Evolutionary conservation across 768 basidiomycete species (phyloP), one percentile per base, ranked within the genome.

Genomic region (Phylloporus sp.): DNA sequence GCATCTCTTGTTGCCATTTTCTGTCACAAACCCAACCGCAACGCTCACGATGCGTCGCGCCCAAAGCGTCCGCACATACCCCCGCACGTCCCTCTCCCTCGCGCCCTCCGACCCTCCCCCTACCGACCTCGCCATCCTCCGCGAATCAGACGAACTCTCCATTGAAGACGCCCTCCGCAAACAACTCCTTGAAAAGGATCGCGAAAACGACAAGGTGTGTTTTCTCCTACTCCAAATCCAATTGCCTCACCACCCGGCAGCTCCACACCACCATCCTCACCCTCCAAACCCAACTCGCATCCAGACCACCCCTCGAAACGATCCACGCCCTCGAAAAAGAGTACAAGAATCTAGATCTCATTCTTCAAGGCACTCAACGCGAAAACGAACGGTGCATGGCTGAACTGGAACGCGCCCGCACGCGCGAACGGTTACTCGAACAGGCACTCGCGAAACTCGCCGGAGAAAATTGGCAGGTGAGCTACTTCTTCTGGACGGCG

Each of bases 401-500:
- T 0, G 86, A 90, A 48, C 71, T 89, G 3, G 88, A 90, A 46
- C 73, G 84, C 53, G 75, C 71, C 4, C 86, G 79, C 48, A 73
- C 72, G n/a, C 73, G 89, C 39, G 86, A 89, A 65, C 86, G 87
- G 63, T 72, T 79, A 65, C 75, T 90, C 28, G 89, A 92, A 60
- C 75, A 78, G 26, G 84, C 86, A 38, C 64, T 92, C 13, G 71
- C 79, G 6, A 81, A 77, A 51, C 65, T 89, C 18, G 84, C 79
- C 1, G 89, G 89, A 0, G 81, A 86, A 43, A 84, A 89, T 58
- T 91, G 89, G 89, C 85, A 89, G 79, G 86, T 83, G n/a, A n/a
- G n/a, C n/a, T n/a, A n/a, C n/a, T n/a, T n/a, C n/a, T n/a, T n/a
- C n/a, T n/a, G n/a, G n/a, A n/a, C n/a, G n/a, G n/a, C n/a, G n/a